phyloP scores from a whole-genome alignment of 371 early-diverging fungal species.

The Parasitella parasitica region DNA sequence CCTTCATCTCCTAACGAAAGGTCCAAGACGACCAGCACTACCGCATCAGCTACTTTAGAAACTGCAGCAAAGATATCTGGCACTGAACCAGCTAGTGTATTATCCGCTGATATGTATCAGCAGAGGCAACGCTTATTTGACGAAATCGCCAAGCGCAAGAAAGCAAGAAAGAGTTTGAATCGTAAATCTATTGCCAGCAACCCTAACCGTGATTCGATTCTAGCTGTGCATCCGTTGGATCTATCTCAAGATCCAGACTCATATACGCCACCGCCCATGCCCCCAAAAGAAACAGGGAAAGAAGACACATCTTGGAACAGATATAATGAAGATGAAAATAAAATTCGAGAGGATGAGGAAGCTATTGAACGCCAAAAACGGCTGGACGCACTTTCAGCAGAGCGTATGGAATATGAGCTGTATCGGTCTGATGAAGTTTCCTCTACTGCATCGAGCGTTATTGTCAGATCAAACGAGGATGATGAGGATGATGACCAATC shows the following conservation, averaged over 20 bases:
- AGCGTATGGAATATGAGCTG: conserved; percentile 28
- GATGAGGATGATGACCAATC: background rate
- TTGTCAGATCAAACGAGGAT: background rate
- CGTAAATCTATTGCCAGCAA: conserved; percentile 1
- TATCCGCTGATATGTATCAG: conserved; percentile 16
- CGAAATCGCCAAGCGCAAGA: conserved; percentile 26
- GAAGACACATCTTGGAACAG: conserved; percentile 6
- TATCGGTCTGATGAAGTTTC: conserved; percentile 8
- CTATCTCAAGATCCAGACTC: conserved; percentile 5
- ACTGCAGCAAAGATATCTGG: background rate
- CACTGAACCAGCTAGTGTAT: background rate
- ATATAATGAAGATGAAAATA: background rate
- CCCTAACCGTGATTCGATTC: background rate
- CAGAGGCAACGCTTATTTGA: conserved; percentile 28
- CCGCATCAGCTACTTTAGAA: background rate
- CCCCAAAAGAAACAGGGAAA: background rate
- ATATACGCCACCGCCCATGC: conserved; percentile 20
- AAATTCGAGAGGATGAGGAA: conserved; percentile 4
- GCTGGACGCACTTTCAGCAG: conserved; percentile 7
- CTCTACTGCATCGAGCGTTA: background rate
- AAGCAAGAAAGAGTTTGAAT: conserved; percentile 11
- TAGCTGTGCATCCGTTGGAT: conserved; percentile 24
- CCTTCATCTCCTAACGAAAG: conserved; percentile 1
- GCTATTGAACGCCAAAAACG: conserved; percentile 7
- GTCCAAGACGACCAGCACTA: background rate